phyloP scores from a whole-genome alignment of 805 yeast species.

The Candida berthetii region DNA sequence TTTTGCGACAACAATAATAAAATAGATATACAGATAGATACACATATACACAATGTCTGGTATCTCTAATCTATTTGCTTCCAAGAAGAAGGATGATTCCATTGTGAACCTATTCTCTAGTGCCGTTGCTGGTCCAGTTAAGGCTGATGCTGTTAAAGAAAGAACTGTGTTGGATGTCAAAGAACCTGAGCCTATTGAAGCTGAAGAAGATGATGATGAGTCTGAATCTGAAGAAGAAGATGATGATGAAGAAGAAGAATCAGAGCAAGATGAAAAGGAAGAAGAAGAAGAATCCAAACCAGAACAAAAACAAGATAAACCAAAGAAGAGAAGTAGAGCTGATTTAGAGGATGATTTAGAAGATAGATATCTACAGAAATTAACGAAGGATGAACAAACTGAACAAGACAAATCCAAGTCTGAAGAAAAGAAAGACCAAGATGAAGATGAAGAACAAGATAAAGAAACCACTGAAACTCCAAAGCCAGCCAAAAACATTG shows the following conservation, averaged over 20 bases:
- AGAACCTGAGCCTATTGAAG: constrained; percentile 8
- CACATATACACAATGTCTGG: constrained; percentile 19
- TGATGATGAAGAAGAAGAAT: constrained; percentile 17
- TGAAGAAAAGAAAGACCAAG: constrained; percentile 10
- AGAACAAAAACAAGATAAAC: constrained; percentile 12
- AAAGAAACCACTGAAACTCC: constrained; percentile 15
- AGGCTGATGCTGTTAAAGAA: constrained; percentile 23
- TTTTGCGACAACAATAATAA: too few species aligned
- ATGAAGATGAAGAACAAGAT: constrained; percentile 20
- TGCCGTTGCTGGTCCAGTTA: constrained; percentile 42
- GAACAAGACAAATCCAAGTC: constrained; percentile 18
- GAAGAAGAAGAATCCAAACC: constrained; percentile 20
- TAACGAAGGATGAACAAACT: constrained; percentile 25
- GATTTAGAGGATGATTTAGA: constrained; percentile 47
- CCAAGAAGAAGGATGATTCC: constrained; percentile 23
- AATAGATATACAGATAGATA: too few species aligned
- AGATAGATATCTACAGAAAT: constrained; percentile 43
- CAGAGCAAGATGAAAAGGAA: constrained; percentile 14
- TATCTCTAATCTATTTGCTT: constrained; percentile 25
- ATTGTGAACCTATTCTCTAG: constrained; percentile 29
- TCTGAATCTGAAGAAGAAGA: constrained; percentile 12
- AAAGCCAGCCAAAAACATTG: constrained; percentile 40
- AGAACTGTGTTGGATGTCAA: constrained; percentile 26
- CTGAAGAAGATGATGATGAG: constrained; percentile 14
- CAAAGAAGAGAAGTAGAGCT: constrained; percentile 17